Percentiles rank a stretch among this genome's conserved stretches.
phyloP scores from a whole-genome alignment of 768 basidiomycete species.

The Leccinum fibrillosum region DNA sequence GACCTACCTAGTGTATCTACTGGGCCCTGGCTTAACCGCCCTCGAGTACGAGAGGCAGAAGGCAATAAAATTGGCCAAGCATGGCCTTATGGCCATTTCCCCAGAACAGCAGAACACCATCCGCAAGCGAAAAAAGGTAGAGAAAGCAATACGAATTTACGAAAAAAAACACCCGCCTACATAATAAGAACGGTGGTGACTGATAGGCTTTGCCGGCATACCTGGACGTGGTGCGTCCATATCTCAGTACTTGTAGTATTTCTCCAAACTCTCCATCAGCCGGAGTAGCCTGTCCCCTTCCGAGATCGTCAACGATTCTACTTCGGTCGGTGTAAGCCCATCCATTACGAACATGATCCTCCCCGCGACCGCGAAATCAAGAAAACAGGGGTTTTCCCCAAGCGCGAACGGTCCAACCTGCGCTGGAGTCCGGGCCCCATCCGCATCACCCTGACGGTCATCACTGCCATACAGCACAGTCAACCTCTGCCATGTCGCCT shows the following conservation, averaged over 20 bases:
- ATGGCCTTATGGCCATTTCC: no score
- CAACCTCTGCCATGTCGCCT: conserved; percentile 29
- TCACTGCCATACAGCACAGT: conserved; percentile 9
- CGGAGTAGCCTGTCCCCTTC: conserved; percentile 11
- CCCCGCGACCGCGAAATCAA: conserved; percentile 22
- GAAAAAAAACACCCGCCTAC: no score
- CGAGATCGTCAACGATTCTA: conserved; percentile 1
- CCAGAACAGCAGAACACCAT: no score
- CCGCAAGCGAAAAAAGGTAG: no score
- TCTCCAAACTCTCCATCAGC: conserved; percentile 17
- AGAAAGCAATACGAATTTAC: no score
- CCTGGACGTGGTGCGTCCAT: no score
- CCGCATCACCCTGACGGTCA: neutral
- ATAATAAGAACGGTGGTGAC: neutral
- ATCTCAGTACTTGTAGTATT: conserved; percentile 10
- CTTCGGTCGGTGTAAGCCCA: conserved; percentile 11
- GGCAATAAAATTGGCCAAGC: no score
- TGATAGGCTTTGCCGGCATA: neutral
- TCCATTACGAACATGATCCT: conserved; percentile 12
- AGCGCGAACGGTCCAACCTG: conserved; percentile 3
- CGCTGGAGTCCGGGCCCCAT: neutral
- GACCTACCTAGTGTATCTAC: no score
- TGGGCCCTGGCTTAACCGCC: no score
- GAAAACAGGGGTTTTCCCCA: conserved; percentile 16
- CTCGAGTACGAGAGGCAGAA: no score